phyloP scores from a whole-genome alignment of 345 rosid genomes.

The Bruguiera sexangula region DNA sequence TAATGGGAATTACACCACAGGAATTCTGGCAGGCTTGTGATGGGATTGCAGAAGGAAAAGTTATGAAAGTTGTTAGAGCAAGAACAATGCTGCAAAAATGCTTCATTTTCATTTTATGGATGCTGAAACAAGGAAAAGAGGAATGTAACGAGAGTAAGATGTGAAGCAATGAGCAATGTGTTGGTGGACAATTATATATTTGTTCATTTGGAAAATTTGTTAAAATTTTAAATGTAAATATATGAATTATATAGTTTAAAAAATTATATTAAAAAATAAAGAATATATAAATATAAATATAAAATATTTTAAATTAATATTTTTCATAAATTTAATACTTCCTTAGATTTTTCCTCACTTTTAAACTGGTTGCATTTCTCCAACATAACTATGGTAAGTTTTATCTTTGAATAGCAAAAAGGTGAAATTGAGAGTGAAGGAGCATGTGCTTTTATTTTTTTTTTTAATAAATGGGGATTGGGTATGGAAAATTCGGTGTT shows the following conservation, averaged over 20 bases:
- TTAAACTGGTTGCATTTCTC: too few species aligned
- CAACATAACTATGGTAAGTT: neutral
- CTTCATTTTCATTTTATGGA: slow-evolving; percentile 27
- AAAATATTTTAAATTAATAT: too few species aligned
- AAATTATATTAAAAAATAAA: too few species aligned
- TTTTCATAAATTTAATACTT: too few species aligned
- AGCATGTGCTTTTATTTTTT: neutral
- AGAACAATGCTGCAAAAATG: slow-evolving; percentile 8
- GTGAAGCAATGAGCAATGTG: neutral
- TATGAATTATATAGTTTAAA: too few species aligned
- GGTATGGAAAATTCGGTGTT: slow-evolving; percentile 18
- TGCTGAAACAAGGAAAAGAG: neutral
- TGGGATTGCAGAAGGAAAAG: slow-evolving; percentile 34
- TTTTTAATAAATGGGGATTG: neutral
- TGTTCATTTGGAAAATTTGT: neutral
- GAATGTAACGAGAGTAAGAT: neutral
- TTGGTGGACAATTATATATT: slow-evolving; percentile 1
- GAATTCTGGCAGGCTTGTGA: slow-evolving; percentile 62
- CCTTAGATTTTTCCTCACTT: too few species aligned
- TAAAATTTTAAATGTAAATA: too few species aligned
- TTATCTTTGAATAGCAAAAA: neutral
- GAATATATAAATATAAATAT: too few species aligned
- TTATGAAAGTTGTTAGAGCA: slow-evolving; percentile 16
- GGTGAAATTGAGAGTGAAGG: neutral
- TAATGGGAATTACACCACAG: slow-evolving; percentile 58